These are phyloP conservation scores for Stagonosporopsis tanaceti DNA, from an alignment of 2,329 filamentous ascomycete species.

Conservation along the genomic window DNA sequence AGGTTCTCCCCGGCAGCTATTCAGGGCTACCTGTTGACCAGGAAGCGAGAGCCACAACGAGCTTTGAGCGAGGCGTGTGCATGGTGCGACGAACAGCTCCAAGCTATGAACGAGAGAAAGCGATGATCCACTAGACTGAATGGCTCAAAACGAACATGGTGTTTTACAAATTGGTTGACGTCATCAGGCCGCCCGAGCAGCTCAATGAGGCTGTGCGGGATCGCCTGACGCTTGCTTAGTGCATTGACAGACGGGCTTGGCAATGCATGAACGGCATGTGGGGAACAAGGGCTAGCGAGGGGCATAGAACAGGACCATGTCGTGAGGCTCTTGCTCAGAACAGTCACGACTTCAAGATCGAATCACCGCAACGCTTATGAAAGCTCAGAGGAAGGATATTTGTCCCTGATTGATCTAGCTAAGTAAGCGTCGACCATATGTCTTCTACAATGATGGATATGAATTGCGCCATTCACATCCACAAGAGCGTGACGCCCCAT, in stretches of 20 bases:
- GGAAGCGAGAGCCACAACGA: constrained; percentile 58
- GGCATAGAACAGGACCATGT: not conserved
- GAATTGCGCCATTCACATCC: not conserved
- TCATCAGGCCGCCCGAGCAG: not conserved
- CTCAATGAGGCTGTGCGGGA: constrained; percentile 3
- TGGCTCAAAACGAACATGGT: not conserved
- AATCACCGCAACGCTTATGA: no score
- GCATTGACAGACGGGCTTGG: constrained; percentile 3
- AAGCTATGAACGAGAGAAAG: not conserved
- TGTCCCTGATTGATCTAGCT: no score
- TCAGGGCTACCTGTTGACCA: constrained; percentile 60
- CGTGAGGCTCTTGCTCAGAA: not conserved
- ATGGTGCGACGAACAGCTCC: constrained; percentile 48
- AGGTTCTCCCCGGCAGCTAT: constrained; percentile 62
- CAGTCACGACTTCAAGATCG: no score
- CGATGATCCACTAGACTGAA: not conserved
- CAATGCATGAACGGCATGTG: not conserved
- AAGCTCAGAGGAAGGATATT: no score
- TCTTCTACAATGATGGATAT: no score
- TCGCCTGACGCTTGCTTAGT: constrained; percentile 1
- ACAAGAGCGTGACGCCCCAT: not conserved
- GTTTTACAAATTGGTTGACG: not conserved
- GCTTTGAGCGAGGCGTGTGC: constrained; percentile 54
- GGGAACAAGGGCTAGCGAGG: constrained; percentile 9
- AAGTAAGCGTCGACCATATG: not conserved